Percentiles rank a stretch among this genome's conserved stretches.
Evolutionary conservation across 768 basidiomycete species (phyloP).

Genomic region (Pilatotrama ljubarskyi): DNA sequence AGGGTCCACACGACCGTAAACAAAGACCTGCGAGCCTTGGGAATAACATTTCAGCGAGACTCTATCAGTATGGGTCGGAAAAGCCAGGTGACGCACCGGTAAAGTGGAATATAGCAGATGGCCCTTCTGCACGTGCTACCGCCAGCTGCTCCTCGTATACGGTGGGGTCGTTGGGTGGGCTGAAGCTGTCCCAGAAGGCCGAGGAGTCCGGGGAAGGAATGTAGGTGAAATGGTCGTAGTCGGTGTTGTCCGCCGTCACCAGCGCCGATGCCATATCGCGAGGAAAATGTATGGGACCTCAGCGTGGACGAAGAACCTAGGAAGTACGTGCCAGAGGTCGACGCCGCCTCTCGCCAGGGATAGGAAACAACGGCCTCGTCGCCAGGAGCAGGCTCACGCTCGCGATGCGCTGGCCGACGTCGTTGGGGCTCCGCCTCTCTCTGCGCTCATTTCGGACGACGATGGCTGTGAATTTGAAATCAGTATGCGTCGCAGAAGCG

Average conservation of each 20-base stretch:
- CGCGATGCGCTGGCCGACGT: too few species aligned
- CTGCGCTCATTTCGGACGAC: too few species aligned
- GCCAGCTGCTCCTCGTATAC: not conserved
- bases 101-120: not conserved
- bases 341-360: too few species aligned
- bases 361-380: too few species aligned
- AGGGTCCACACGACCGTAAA: constrained; percentile 5
- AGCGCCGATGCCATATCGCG: constrained; percentile 1
- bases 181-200: not conserved
- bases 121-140: not conserved
- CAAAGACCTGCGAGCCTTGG: constrained; percentile 13
- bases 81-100: not conserved
- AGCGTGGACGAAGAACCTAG: too few species aligned
- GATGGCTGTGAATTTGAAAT: too few species aligned
- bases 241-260: not conserved
- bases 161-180: not conserved
- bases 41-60: too few species aligned
- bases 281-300: too few species aligned
- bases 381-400: too few species aligned
- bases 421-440: too few species aligned
- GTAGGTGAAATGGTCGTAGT: not conserved
- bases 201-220: not conserved
- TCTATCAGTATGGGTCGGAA: not conserved
- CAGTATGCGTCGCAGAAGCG: too few species aligned
- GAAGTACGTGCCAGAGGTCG: too few species aligned